Percentiles rank a stretch among this genome's conserved stretches.
phyloP scores from a whole-genome alignment of 345 rosid species.

The Laguncularia racemosa region DNA sequence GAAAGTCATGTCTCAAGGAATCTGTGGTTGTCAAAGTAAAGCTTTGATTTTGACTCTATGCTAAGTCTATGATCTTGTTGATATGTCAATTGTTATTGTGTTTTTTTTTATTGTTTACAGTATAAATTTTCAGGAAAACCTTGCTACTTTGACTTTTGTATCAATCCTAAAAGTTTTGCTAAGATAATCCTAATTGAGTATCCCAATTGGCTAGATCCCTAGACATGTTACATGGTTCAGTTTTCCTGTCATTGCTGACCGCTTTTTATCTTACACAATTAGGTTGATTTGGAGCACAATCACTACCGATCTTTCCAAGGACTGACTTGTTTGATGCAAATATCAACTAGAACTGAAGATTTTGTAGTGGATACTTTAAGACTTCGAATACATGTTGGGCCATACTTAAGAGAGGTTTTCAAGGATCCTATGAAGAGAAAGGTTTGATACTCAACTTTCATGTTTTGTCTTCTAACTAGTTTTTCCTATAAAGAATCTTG shows the following conservation, averaged over 20 bases:
- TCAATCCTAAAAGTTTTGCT: too few species aligned
- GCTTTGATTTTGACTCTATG: too few species aligned
- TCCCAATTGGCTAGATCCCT: too few species aligned
- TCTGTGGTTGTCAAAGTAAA: too few species aligned
- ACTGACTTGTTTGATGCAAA: constrained; percentile 92
- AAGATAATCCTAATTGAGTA: too few species aligned
- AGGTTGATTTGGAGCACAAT: constrained; percentile 98
- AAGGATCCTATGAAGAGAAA: constrained; percentile 88
- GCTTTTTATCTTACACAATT: background rate
- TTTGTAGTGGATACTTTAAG: constrained; percentile 78
- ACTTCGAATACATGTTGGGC: constrained; percentile 80
- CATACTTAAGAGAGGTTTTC: constrained; percentile 77
- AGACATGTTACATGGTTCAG: too few species aligned
- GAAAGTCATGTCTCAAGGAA: too few species aligned
- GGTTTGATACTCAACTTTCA: constrained; percentile 30
- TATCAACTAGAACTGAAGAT: constrained; percentile 90
- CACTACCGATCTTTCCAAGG: constrained; percentile 97
- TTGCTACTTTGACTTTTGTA: too few species aligned
- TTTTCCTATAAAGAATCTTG: constrained; percentile 1
- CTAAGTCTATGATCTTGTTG: too few species aligned
- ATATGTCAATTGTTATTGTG: too few species aligned
- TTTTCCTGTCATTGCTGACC: background rate
- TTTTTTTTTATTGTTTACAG: too few species aligned
- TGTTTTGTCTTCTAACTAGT: constrained; percentile 9
- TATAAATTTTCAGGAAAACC: too few species aligned